These are phyloP conservation scores for Thalassiosira pacifica DNA, from an alignment of 352 stramenopile genomes.

Conservation along the genomic window DNA sequence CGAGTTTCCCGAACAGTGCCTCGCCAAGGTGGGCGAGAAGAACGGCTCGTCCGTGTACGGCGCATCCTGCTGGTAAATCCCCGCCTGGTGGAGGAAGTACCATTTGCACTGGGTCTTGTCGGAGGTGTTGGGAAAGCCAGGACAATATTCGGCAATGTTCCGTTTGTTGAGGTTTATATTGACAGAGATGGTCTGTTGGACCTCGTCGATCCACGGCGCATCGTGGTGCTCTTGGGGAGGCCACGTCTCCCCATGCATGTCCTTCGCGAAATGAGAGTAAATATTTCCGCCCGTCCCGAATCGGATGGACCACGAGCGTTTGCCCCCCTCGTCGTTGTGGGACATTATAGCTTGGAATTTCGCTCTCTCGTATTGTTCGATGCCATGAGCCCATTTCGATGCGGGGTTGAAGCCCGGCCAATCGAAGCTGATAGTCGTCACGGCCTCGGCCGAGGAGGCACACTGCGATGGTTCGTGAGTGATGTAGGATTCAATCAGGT, in stretches of 20 bases:
- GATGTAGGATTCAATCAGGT: slow-evolving; percentile 31
- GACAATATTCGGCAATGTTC: slow-evolving; percentile 3
- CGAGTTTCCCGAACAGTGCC: slow-evolving; percentile 15
- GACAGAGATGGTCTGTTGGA: slow-evolving; percentile 45
- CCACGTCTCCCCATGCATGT: slow-evolving; percentile 46
- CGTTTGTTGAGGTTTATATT: slow-evolving; percentile 8
- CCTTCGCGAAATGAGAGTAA: slow-evolving; percentile 27
- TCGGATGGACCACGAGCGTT: slow-evolving; percentile 42
- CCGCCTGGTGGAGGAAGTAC: slow-evolving; percentile 48
- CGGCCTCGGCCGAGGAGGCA: not conserved
- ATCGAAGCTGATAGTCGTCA: slow-evolving; percentile 20
- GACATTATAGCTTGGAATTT: slow-evolving; percentile 50
- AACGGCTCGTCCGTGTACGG: slow-evolving; percentile 26
- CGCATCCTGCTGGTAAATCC: slow-evolving; percentile 40
- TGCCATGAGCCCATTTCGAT: slow-evolving; percentile 31
- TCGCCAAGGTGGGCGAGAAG: slow-evolving; percentile 33
- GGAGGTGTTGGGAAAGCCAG: not conserved
- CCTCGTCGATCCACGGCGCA: slow-evolving; percentile 53
- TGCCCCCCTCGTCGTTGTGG: slow-evolving; percentile 5
- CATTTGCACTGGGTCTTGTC: slow-evolving; percentile 4
- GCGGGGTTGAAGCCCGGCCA: slow-evolving; percentile 23
- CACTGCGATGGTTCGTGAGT: slow-evolving; percentile 2
- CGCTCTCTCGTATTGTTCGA: slow-evolving; percentile 18
- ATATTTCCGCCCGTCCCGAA: slow-evolving; percentile 58
- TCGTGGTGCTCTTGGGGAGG: slow-evolving; percentile 35